Percentiles rank a stretch among this genome's conserved stretches.
These are phyloP conservation scores for Populus alba DNA, from an alignment of 345 rosid species.

Conservation along the genomic window DNA sequence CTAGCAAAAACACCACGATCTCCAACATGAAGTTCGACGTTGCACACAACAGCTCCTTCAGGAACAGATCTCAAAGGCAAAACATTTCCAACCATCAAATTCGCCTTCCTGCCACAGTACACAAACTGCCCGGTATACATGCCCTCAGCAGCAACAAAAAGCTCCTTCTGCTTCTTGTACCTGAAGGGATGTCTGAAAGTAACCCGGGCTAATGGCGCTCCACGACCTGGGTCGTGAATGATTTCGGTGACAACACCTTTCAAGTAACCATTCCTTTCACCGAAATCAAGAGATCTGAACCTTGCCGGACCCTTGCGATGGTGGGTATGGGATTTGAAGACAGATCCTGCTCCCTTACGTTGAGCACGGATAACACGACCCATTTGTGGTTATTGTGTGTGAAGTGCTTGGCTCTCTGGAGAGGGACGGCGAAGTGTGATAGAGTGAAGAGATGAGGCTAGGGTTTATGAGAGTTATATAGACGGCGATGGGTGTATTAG, in stretches of 20 bases:
- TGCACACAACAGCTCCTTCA: constrained; percentile 71
- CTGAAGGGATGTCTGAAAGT: constrained; percentile 69
- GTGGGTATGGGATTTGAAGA: constrained; percentile 74
- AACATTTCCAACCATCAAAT: constrained; percentile 53
- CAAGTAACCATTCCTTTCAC: constrained; percentile 67
- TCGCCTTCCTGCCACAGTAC: constrained; percentile 56
- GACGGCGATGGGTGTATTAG: background rate
- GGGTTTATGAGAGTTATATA: background rate
- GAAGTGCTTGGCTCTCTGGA: background rate
- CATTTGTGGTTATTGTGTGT: constrained; percentile 23
- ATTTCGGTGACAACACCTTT: constrained; percentile 63
- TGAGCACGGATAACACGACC: constrained; percentile 76
- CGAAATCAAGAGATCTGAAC: constrained; percentile 66
- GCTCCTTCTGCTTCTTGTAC: constrained; percentile 67
- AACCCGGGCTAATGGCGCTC: constrained; percentile 67
- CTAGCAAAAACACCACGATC: constrained; percentile 66
- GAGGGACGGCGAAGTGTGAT: background rate
- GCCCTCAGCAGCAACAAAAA: constrained; percentile 64
- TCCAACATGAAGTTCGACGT: constrained; percentile 73
- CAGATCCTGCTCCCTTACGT: constrained; percentile 73
- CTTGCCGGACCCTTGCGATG: constrained; percentile 76
- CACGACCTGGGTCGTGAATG: constrained; percentile 72
- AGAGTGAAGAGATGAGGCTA: background rate
- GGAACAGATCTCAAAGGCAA: constrained; percentile 56
- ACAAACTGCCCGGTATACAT: constrained; percentile 60